Base-by-base conservation (phyloP, 495 filamentous ascomycete species). In the Aspergillus mulundensis region DNA sequence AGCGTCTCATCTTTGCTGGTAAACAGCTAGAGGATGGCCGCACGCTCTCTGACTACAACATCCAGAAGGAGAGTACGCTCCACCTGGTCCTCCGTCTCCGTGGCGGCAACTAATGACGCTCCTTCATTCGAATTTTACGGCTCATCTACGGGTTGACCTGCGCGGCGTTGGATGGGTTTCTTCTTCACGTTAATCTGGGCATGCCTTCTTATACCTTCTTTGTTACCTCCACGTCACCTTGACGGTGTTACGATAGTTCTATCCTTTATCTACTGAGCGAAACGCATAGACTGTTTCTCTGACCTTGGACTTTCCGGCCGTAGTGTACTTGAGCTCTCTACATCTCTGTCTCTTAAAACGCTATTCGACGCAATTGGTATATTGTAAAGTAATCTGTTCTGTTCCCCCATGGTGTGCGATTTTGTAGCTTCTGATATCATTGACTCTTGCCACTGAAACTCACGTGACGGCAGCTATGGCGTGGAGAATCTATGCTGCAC, bases 11-110 rank as follows among this genome's bases (percentile, higher is more conserved):
- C 75, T 94, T 94, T 65, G 89, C 89, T 71, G 89, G 89, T 64
- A 94, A 94, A 80, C 89, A 94, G 77, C 72, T 95, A 59, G 90
- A 95, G 68, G 90, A 95, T 70, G 90, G 90, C 5, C 81, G 87
- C 44, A 90, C 89, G 5, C 74, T 94, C 50, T 88, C 85, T 50
- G 90, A 95, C 67, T 95, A 95, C 82, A 95, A 95, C 74, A 95
- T 95, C 62, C 90, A 95, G 79, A 94, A 95, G 80, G 90, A 95
- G 79, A 86, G 82, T 62, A 95, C 90, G 2, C 83, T 95, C 25
- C 90, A 95, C 70, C 74, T 95, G 75, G 90, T 94, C 52, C 83
- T 95, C 58, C 87, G 90, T 73, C 85, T 95, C 58, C 89, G 90
- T 78, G 90, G 90, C 61, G 90, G 89, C 56, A 85, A 88, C 72